Evolutionary conservation across 2,329 filamentous ascomycete species (phyloP), one percentile per base, ranked within the genome.

Genomic region (Fusarium sp.): DNA sequence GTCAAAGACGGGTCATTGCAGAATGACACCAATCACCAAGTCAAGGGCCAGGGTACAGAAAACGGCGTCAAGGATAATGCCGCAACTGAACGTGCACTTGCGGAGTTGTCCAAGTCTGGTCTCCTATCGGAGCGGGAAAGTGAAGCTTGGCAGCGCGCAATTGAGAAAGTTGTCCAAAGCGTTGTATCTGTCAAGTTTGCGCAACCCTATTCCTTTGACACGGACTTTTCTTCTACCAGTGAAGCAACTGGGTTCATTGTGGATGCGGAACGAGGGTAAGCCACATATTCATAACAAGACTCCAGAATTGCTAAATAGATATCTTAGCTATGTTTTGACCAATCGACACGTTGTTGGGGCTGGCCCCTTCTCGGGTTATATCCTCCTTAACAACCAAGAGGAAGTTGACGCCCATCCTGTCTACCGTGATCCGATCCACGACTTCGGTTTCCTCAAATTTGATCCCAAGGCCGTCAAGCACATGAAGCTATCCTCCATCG

Each of bases 121-220:
- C 66, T 69, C 2, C 47, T 69, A 0, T 69, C 66, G 8, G 66
- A 69, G 7, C 53, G 66, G 5, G 66, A 69, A n/a, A 69, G 66
- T 6, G 66, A 69, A 11, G 56, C 66, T 4, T 99, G 96, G 96
- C 95, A 98, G 81, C 92, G 91, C 46, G 97, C 95, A 0, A 97
- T 98, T 66, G 94, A 98, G 81, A 92, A 90, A 65, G 96, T 99
- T 3, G 95, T 98, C 44, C 90, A 92, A 78, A 97, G 94, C 73
- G 96, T 98, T n/a, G 96, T 99, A 34, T 97, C 95, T 11, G 98
- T 99, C 77, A 93, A 97, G 71, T 99, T 98, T 84, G 98, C 95
- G 79, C 94, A 98, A 84, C 98, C 96, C 0, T 97, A 94, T 79
- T 94, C 95, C 15, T 99, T 99, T 79, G 96, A 99, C 79, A 98